Percentiles rank a stretch among this genome's conserved stretches.
Conservation (phyloP, 305 asterid species). For the Coffea humblotiana region DNA sequence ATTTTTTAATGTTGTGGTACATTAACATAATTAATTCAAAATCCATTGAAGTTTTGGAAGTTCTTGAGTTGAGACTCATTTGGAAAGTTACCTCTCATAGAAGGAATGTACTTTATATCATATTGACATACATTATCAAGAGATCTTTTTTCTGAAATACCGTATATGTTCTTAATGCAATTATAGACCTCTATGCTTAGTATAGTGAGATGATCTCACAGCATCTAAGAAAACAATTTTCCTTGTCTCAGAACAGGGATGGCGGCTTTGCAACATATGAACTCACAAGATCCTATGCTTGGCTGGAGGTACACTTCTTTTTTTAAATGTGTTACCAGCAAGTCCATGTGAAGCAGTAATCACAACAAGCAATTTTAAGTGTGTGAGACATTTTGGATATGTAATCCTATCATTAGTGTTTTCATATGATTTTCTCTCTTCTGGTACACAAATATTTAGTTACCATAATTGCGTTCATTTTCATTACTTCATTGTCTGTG, state of each 20-base stretch:
- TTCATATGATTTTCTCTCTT: neutral
- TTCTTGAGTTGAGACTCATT: neutral
- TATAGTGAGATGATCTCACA: neutral
- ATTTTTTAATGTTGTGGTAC: neutral
- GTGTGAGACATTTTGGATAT: neutral
- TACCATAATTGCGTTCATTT: neutral
- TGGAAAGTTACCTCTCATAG: neutral
- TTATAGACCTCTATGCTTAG: neutral
- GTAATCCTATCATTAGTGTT: neutral
- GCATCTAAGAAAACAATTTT: slow-evolving; percentile 23
- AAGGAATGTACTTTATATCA: neutral
- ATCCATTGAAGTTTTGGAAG: neutral
- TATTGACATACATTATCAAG: neutral
- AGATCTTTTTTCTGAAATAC: neutral
- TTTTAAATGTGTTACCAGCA: slow-evolving; percentile 16
- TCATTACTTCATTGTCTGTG: neutral
- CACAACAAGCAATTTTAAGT: neutral
- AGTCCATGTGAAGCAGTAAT: neutral
- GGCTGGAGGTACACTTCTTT: slow-evolving; percentile 80
- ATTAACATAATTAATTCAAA: neutral
- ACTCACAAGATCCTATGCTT: slow-evolving; percentile 91
- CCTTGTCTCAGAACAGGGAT: slow-evolving; percentile 54
- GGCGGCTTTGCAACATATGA: slow-evolving; percentile 98
- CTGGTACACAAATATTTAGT: neutral
- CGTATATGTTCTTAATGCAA: neutral